These are phyloP conservation scores for Pholiota conissans DNA, from an alignment of 768 basidiomycete genomes.

Conservation along the genomic window DNA sequence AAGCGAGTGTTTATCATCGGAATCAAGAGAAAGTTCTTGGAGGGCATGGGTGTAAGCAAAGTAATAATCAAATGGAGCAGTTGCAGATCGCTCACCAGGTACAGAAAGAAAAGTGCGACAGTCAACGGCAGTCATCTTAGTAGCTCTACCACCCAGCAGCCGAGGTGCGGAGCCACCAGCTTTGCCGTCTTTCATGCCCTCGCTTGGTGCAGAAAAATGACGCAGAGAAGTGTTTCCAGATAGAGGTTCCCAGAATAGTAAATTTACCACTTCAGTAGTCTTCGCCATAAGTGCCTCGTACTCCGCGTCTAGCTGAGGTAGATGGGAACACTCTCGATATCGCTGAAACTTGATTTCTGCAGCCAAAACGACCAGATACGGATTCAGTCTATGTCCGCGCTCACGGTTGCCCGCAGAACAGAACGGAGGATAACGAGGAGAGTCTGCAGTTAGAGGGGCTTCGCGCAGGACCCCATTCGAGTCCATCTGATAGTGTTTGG, in stretches of 20 bases:
- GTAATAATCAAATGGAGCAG: too few relatives aligned
- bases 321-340: neutral
- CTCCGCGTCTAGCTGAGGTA: slow-evolving; percentile 3
- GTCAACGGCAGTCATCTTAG: neutral
- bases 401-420: neutral
- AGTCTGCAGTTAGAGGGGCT: too few relatives aligned
- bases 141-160: neutral
- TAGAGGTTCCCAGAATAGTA: slow-evolving; percentile 5
- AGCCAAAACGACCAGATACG: slow-evolving; percentile 9
- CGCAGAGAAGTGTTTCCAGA: neutral
- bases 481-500: too few relatives aligned
- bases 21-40: too few relatives aligned
- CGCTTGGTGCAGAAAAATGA: neutral
- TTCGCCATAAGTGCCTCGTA: slow-evolving; percentile 8
- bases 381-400: slow-evolving; percentile 4
- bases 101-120: neutral
- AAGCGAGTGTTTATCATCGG: too few relatives aligned
- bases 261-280: slow-evolving; percentile 7
- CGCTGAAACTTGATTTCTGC: slow-evolving; percentile 15
- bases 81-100: neutral
- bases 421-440: too few relatives aligned
- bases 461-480: too few relatives aligned
- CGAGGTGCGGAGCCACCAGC: neutral
- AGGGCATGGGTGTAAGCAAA: too few relatives aligned
- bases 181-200: neutral